These are phyloP conservation scores for Balamuthia mandrillaris DNA, from an alignment of 208 protist genomes.

Conservation along the genomic window DNA sequence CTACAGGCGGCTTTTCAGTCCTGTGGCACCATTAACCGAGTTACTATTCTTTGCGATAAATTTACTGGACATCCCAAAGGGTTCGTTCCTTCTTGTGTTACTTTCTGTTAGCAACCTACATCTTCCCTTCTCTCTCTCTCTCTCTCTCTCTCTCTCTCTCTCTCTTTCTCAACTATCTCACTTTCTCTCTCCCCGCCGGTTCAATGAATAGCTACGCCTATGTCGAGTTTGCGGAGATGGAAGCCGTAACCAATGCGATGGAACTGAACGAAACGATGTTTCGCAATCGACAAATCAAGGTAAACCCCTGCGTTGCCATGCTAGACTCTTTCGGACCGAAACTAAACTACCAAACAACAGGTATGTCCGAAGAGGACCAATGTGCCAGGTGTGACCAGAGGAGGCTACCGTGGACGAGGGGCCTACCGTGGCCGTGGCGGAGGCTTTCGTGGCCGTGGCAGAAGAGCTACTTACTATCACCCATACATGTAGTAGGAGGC, in stretches of 20 bases:
- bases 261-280: constrained; percentile 54
- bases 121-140: no score
- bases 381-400: not conserved
- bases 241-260: constrained; percentile 50
- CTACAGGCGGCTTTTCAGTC: constrained; percentile 57
- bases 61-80: constrained; percentile 54
- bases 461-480: not conserved
- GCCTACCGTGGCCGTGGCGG: not conserved
- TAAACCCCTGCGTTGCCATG: no score
- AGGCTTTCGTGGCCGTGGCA: not conserved
- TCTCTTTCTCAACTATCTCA: not conserved
- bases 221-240: constrained; percentile 61
- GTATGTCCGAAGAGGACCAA: constrained; percentile 54
- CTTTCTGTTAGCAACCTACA: no score
- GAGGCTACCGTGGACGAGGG: not conserved
- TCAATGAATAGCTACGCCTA: constrained; percentile 41
- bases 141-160: not conserved
- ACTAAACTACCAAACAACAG: no score
- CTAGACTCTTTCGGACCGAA: no score
- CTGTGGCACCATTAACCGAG: constrained; percentile 58
- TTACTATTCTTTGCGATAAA: constrained; percentile 61
- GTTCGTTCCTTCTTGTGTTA: not conserved
- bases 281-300: constrained; percentile 59
- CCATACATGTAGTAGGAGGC: not conserved
- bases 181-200: not conserved